These are phyloP conservation scores for Moniliophthora roreri DNA, from an alignment of 1,284 basidiomycete species.

Conservation along the genomic window DNA sequence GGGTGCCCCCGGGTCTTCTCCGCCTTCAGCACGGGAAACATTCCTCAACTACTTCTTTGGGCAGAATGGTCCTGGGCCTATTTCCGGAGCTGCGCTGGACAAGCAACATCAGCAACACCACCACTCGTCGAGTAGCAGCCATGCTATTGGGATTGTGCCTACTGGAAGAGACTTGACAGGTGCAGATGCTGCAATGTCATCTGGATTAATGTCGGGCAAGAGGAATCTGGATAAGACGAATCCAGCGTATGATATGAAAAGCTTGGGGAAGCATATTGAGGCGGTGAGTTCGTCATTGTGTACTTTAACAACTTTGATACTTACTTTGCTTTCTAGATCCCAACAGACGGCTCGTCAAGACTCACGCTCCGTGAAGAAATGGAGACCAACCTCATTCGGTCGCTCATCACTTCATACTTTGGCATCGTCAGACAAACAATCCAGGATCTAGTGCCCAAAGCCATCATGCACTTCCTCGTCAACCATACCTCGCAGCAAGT, in stretches of 20 bases:
- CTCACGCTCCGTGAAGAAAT: conserved; percentile 88
- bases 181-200: conserved; percentile 45
- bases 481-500: conserved; percentile 96
- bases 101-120: conserved; percentile 21
- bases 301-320: no score
- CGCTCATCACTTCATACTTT: conserved; percentile 95
- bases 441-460: conserved; percentile 96
- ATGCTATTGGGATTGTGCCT: conserved; percentile 34
- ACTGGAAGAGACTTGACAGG: conserved; percentile 63
- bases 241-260: conserved; percentile 98
- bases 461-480: conserved; percentile 94
- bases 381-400: conserved; percentile 94
- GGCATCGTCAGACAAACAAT: conserved; percentile 95
- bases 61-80: conserved; percentile 70
- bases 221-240: conserved; percentile 70
- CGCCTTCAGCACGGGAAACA: conserved; percentile 69
- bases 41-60: conserved; percentile 98
- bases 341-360: conserved; percentile 27
- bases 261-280: conserved; percentile 93
- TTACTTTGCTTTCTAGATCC: no score
- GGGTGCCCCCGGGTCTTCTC: conserved; percentile 40
- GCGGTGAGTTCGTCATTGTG: conserved; percentile 82
- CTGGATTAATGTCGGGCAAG: conserved; percentile 67
- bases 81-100: conserved; percentile 49
- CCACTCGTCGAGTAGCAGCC: conserved; percentile 14